Evolutionary conservation across 1,284 basidiomycete species (phyloP).

Genomic region (Irpex sp.): DNA sequence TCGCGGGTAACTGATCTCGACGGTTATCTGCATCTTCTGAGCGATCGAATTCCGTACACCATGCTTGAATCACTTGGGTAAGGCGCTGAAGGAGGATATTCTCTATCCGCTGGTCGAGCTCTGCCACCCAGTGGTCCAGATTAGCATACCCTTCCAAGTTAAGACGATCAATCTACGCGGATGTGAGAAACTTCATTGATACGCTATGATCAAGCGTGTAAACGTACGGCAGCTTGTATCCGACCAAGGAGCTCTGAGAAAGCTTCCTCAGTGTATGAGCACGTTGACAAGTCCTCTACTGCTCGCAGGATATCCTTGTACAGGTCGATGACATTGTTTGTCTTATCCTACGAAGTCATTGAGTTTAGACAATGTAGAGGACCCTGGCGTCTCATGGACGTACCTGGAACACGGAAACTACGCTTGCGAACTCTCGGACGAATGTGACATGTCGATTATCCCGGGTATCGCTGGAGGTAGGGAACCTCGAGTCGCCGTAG

Average conservation of each 20-base stretch:
- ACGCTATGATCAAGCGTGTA: background rate
- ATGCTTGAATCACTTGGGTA: slow-evolving; percentile 74
- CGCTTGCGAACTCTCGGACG: slow-evolving; percentile 91
- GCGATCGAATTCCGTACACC: slow-evolving; percentile 84
- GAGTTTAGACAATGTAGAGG: background rate
- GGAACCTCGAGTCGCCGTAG: slow-evolving; percentile 76
- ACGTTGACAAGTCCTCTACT: slow-evolving; percentile 84
- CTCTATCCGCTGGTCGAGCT: slow-evolving; percentile 86
- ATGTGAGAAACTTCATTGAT: background rate
- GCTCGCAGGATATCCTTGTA: slow-evolving; percentile 82
- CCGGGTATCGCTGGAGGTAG: slow-evolving; percentile 66
- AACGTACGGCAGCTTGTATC: slow-evolving; percentile 79
- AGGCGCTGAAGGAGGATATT: slow-evolving; percentile 76
- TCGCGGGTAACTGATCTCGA: slow-evolving; percentile 37
- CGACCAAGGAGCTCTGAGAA: slow-evolving; percentile 76
- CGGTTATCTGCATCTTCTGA: slow-evolving; percentile 57
- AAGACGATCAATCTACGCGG: slow-evolving; percentile 77
- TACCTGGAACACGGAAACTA: slow-evolving; percentile 83
- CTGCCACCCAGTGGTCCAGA: slow-evolving; percentile 92
- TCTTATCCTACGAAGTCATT: slow-evolving; percentile 69
- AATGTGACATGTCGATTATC: slow-evolving; percentile 90
- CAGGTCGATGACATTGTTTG: slow-evolving; percentile 87
- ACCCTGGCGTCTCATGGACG: slow-evolving; percentile 3
- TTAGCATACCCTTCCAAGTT: slow-evolving; percentile 97
- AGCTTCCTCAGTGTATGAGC: slow-evolving; percentile 78